Evolutionary conservation across 2,329 filamentous ascomycete genomes (phyloP).

Genomic region (Epichloe sylvatica): DNA sequence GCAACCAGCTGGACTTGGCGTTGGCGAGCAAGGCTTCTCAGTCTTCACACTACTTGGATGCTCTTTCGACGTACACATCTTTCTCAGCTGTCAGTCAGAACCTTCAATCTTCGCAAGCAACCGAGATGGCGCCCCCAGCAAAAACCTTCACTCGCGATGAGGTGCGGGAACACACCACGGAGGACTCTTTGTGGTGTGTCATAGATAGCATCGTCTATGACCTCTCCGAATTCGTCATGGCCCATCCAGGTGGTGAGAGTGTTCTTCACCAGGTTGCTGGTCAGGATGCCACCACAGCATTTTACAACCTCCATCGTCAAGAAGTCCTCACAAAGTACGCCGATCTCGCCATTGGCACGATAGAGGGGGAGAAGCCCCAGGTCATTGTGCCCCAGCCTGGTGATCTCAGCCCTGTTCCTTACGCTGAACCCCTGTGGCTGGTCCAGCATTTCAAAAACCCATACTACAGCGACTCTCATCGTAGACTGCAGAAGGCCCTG

Average conservation of each 20-base stretch:
- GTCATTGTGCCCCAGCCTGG: constrained; percentile 56
- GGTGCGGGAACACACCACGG: constrained; percentile 62
- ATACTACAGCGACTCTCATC: constrained; percentile 68
- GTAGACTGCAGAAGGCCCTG: constrained; percentile 52
- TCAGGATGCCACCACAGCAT: constrained; percentile 65
- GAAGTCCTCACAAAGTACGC: constrained; percentile 76
- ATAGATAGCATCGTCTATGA: constrained; percentile 83
- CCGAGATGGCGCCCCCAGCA: constrained; percentile 25
- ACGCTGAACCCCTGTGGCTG: constrained; percentile 76
- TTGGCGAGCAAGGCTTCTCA: not conserved
- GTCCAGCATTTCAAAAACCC: constrained; percentile 62
- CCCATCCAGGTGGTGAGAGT: constrained; percentile 68
- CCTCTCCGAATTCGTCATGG: constrained; percentile 70
- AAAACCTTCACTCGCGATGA: constrained; percentile 46
- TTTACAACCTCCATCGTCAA: constrained; percentile 86
- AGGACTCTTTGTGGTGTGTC: constrained; percentile 69
- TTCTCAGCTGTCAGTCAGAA: not conserved
- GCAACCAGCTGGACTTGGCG: not conserved
- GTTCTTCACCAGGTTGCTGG: constrained; percentile 72
- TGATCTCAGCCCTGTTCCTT: constrained; percentile 64
- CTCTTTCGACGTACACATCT: not conserved
- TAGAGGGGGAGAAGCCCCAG: constrained; percentile 61
- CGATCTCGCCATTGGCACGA: constrained; percentile 58
- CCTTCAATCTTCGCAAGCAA: not conserved
- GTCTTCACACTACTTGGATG: not conserved